Evolutionary conservation across 2,329 filamentous ascomycete species (phyloP), one percentile per base, ranked within the genome.

Genomic region (Colletotrichum coccodes): DNA sequence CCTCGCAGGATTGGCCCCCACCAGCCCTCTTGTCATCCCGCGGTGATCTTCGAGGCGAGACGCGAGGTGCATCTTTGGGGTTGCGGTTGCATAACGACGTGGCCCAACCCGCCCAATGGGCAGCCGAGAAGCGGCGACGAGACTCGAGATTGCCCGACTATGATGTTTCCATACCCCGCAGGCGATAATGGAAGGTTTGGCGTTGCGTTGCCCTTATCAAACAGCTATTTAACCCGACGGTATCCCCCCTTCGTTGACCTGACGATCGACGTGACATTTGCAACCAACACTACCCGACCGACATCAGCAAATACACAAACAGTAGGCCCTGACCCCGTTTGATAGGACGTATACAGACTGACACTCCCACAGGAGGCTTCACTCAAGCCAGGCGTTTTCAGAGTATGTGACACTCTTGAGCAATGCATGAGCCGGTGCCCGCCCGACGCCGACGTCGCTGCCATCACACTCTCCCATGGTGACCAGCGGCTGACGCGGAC

Each of bases 361-460:
- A 69, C 66, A 60, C 23, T 5, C 14, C 14, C 1, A 38, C 62
- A 69, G 66, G 52, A 69, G 56, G 56, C 66, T 50, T 54, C n/a
- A 28, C 21, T 40, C 23, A 11, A 50, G 59, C 59, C 40, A 44
- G 3, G 14, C 32, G n/a, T 16, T 30, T 30, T 28, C 36, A 28
- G 40, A 69, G 66, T 69, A 69, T 69, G 66, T 69, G 49, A 58
- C 30, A 42, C 61, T 54, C 26, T 40, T 57, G 46, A 42, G n/a
- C 47, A 44, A 38, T 83, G 87, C 87, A 87, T 91, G 89, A 86
- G 87, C 89, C 89, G 89, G 89, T 91, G 89, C 83, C 80, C 76
- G 66, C 72, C 71, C 72, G 71, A 75, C 42, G 47, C 61, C 18
- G 54, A 56, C 16, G 54, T 57, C 49, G 66, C 62, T 66, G 61